These are phyloP conservation scores for Nannizziopsis arthrosporioides DNA, from an alignment of 2,329 filamentous ascomycete species.

Conservation along the genomic window DNA sequence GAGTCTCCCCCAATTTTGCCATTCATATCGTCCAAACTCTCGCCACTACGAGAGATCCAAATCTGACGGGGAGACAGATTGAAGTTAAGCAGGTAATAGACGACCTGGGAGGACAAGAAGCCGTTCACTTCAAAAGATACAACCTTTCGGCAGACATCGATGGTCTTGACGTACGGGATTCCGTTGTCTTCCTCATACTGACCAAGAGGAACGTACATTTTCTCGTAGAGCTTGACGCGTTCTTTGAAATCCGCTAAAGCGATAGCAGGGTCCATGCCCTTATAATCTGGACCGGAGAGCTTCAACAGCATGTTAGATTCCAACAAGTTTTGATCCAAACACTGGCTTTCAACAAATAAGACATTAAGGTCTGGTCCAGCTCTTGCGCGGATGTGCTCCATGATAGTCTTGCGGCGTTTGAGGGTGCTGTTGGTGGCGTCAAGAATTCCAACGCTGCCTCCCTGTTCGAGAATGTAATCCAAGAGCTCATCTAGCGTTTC, in stretches of 20 bases:
- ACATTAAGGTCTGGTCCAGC: constrained; percentile 81
- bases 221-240: constrained; percentile 85
- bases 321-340: constrained; percentile 68
- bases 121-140: constrained; percentile 82
- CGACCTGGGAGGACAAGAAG: constrained; percentile 82
- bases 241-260: constrained; percentile 86
- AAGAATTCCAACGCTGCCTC: constrained; percentile 84
- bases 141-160: constrained; percentile 91
- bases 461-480: constrained; percentile 70
- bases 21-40: constrained; percentile 74
- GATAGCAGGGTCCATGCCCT: constrained; percentile 75
- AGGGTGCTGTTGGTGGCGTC: constrained; percentile 97
- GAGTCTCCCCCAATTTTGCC: constrained; percentile 90
- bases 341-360: constrained; percentile 90
- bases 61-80: constrained; percentile 92
- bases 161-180: constrained; percentile 94
- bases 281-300: constrained; percentile 90
- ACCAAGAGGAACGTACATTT: constrained; percentile 81
- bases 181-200: constrained; percentile 81
- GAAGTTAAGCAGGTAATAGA: constrained; percentile 92
- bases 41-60: constrained; percentile 93
- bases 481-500: constrained; percentile 85
- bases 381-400: constrained; percentile 67
- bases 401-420: constrained; percentile 68
- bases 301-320: constrained; percentile 97